Evolutionary conservation across 352 stramenopile species (phyloP).

Genomic region (Thalassiosira sp.): DNA sequence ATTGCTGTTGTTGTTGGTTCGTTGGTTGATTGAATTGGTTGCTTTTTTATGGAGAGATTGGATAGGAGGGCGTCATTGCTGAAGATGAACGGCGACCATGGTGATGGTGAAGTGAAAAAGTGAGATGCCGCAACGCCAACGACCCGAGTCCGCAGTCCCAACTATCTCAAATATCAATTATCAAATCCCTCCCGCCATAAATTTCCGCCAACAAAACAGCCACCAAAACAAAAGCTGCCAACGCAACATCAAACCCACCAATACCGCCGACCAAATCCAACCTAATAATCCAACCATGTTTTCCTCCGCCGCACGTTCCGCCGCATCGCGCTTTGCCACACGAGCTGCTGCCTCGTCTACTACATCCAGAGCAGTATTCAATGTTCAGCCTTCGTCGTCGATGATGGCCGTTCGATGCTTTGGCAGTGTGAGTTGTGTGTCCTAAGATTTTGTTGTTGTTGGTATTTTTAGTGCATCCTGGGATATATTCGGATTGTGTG

Average conservation of each 20-base stretch:
- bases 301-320: constrained; percentile 67
- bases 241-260: neutral
- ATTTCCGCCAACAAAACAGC: too few relatives aligned
- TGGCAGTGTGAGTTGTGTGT: constrained; percentile 50
- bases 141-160: neutral
- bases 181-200: too few relatives aligned
- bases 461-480: too few relatives aligned
- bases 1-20: neutral
- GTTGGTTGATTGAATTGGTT: neutral
- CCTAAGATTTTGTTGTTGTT: too few relatives aligned
- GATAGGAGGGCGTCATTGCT: neutral
- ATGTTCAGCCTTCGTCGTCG: too few relatives aligned
- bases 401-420: constrained; percentile 60
- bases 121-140: neutral
- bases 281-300: constrained; percentile 41
- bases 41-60: neutral
- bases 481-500: too few relatives aligned
- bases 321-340: constrained; percentile 63
- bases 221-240: neutral
- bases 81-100: neutral
- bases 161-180: too few relatives aligned
- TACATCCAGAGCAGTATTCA: constrained; percentile 43
- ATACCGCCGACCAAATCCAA: neutral
- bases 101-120: neutral
- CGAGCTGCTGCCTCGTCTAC: constrained; percentile 43